These are phyloP conservation scores for Sporobolomyces roseus DNA, from an alignment of 768 basidiomycete genomes.

Conservation along the genomic window DNA sequence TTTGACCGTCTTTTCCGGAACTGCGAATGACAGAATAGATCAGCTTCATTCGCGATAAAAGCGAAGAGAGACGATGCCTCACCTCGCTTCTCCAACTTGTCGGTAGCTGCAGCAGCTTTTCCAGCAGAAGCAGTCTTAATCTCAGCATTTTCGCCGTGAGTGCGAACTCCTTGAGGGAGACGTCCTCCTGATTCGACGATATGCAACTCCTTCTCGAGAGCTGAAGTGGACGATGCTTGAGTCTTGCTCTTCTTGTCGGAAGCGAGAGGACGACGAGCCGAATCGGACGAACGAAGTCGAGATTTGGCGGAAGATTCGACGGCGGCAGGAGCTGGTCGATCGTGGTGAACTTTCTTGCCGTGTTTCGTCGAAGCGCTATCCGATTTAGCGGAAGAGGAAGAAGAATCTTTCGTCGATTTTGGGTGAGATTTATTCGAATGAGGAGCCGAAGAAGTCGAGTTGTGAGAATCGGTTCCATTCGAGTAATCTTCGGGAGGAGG, in stretches of 20 bases:
- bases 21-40: too few relatives aligned
- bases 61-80: too few relatives aligned
- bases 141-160: too few relatives aligned
- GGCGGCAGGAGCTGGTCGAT: background rate
- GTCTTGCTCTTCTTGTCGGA: background rate
- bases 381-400: background rate
- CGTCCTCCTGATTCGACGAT: background rate
- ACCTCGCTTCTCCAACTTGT: background rate
- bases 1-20: background rate
- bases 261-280: background rate
- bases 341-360: background rate
- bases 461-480: background rate
- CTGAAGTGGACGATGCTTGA: background rate
- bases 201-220: background rate
- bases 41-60: too few relatives aligned
- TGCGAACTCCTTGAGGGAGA: too few relatives aligned
- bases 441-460: slow-evolving; percentile 6
- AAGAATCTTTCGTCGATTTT: background rate
- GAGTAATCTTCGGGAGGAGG: background rate
- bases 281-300: slow-evolving; percentile 11
- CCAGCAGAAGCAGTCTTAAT: background rate
- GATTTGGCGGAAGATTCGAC: background rate
- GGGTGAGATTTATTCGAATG: background rate
- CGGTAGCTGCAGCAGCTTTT: background rate
- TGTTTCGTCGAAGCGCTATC: background rate